Evolutionary conservation across 768 basidiomycete genomes (phyloP), one percentile per base, ranked within the genome.

Genomic region (Serendipita sp.): DNA sequence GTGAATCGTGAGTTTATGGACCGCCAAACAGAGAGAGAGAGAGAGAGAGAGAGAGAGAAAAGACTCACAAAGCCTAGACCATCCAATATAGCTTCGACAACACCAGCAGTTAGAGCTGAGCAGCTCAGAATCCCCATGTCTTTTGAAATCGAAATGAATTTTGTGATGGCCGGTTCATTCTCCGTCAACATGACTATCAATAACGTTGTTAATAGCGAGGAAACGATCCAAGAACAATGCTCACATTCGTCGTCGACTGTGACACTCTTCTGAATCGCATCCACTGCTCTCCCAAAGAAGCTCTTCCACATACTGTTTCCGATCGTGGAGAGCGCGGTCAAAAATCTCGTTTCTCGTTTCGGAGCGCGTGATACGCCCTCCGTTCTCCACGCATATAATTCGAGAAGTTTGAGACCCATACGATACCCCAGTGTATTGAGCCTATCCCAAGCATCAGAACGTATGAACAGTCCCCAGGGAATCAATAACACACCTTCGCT

Each of bases 221-320:
- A 62, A 47, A 34, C 35, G 46, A 11, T 28, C 3, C 54, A 45
- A 30, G 48, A 63, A 46, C 37, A 24, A 11, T 35, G 76, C 86
- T 64, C 67, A 86, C 92, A 99, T 79, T 99, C 96, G 72, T 98
- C 95, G 18, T 89, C 86, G 66, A 95, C 92, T 74, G 96, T 93
- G 0, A 97, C 91, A 68, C 91, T 93, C 77, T 92, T 89, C 75
- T 99, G 94, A 65, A 99, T 84, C 1, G 88, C 92, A 72, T 97
- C 95, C 24, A 96, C 96, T 7, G 92, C 80, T 73, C 86, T 89
- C 7, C 92, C 92, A 71, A 95, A 99, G 16, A 94, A 87, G 35
- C 92, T 88, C 65, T 86, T 85, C 88, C 95, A 99, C 30, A 98
- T 86, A 69, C 95, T 91, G 0, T 92, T 93, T 70, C 97, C 95